phyloP scores from a whole-genome alignment of 2,329 filamentous ascomycete genomes.

The Mycocentrospora acerina region DNA sequence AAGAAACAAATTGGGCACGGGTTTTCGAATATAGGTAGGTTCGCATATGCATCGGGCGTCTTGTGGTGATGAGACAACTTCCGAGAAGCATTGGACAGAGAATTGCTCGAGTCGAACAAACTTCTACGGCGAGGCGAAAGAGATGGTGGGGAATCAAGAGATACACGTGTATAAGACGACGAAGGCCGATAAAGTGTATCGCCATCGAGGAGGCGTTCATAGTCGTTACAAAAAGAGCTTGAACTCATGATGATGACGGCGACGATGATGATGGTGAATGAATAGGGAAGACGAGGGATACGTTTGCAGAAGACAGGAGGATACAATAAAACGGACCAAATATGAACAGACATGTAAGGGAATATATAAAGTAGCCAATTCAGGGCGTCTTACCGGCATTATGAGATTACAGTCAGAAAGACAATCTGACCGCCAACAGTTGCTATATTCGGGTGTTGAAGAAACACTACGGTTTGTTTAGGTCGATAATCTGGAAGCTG shows the following conservation, averaged over 20 bases:
- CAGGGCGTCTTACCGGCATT: constrained; percentile 33
- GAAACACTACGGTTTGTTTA: constrained; percentile 4
- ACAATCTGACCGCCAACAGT: constrained; percentile 4
- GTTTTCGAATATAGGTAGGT: constrained; percentile 31
- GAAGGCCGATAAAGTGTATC: constrained; percentile 13
- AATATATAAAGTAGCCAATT: constrained; percentile 8
- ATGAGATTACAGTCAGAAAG: constrained; percentile 7
- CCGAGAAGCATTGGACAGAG: constrained; percentile 7
- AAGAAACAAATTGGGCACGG: constrained; percentile 32
- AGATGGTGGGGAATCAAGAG: constrained; percentile 5
- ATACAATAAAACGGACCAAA: too few species aligned
- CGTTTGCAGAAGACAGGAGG: too few species aligned
- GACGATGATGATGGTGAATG: constrained; percentile 7
- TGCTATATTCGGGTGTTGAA: constrained; percentile 14
- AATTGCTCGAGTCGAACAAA: neutral
- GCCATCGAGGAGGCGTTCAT: constrained; percentile 12
- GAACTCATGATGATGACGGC: constrained; percentile 13
- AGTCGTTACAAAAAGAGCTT: constrained; percentile 5
- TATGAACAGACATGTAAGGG: too few species aligned
- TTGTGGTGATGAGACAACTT: constrained; percentile 30
- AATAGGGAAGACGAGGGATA: too few species aligned
- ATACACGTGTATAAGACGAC: constrained; percentile 9
- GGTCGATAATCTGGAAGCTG: constrained; percentile 1
- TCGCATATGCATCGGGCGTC: constrained; percentile 18
- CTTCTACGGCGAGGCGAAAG: constrained; percentile 7